Evolutionary conservation across 305 asterid species (phyloP).

Genomic region (Lippia alba): DNA sequence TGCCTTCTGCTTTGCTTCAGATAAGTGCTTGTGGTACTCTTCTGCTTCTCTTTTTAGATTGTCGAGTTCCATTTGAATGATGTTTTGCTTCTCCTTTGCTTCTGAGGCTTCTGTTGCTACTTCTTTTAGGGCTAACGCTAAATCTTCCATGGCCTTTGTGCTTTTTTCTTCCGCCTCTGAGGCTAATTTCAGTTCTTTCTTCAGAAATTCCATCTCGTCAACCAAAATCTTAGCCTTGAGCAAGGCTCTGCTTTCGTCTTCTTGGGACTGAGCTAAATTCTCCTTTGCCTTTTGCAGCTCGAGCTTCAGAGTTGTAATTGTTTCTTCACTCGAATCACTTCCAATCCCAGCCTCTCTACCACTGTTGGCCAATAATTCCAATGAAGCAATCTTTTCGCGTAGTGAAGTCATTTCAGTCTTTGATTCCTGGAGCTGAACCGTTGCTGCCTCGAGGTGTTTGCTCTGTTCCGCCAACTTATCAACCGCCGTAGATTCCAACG

Average conservation of each 20-base stretch:
- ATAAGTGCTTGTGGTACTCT: constrained; percentile 45
- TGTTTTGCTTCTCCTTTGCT: constrained; percentile 55
- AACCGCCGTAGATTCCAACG: constrained; percentile 46
- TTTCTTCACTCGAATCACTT: constrained; percentile 22
- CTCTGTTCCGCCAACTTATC: constrained; percentile 43
- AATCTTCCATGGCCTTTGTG: constrained; percentile 83
- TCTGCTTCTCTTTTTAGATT: constrained; percentile 49
- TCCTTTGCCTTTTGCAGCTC: constrained; percentile 45
- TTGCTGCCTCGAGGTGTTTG: constrained; percentile 48
- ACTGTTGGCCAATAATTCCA: constrained; percentile 34
- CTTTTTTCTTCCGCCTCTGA: constrained; percentile 75
- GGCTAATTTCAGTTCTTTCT: constrained; percentile 59
- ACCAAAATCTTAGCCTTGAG: constrained; percentile 24
- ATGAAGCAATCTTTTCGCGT: constrained; percentile 41
- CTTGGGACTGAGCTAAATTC: constrained; percentile 38
- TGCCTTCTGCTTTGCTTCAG: constrained; percentile 57
- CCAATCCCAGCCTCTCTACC: constrained; percentile 4
- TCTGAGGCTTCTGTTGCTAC: constrained; percentile 79
- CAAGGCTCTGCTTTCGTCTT: constrained; percentile 42
- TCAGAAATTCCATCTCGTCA: constrained; percentile 51
- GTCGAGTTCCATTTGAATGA: constrained; percentile 46
- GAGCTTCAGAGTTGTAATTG: constrained; percentile 26
- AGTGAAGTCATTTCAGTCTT: constrained; percentile 51
- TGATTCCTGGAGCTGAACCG: constrained; percentile 58
- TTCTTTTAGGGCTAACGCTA: constrained; percentile 76